These are phyloP conservation scores for Trichoderma sp. DNA, from an alignment of 2,329 filamentous ascomycete genomes.

Conservation along the genomic window DNA sequence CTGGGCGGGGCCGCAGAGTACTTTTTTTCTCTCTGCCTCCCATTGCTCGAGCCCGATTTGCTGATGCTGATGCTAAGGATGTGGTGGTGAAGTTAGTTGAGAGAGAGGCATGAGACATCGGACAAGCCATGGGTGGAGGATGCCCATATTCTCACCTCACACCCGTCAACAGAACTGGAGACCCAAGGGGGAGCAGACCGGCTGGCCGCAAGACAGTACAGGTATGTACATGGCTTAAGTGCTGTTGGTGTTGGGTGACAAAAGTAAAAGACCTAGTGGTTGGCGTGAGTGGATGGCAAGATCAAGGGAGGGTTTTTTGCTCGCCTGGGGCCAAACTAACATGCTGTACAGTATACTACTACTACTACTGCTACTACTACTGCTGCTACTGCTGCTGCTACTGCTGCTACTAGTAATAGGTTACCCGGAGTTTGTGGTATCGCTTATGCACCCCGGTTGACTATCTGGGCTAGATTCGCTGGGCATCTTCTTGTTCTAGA, in stretches of 20 bases:
- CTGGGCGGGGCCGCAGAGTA: conserved; percentile 1
- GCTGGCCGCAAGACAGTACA: too few relatives aligned
- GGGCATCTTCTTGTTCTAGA: not conserved
- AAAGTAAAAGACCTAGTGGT: not conserved
- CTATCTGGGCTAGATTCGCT: conserved; percentile 2
- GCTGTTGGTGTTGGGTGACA: not conserved
- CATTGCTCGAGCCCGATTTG: not conserved
- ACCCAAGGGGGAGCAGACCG: not conserved
- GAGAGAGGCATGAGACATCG: not conserved
- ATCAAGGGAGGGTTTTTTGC: not conserved
- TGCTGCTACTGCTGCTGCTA: too few relatives aligned
- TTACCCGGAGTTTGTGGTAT: not conserved
- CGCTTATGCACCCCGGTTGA: conserved; percentile 15
- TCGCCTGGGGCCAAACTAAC: not conserved
- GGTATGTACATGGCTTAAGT: not conserved
- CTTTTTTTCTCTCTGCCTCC: not conserved
- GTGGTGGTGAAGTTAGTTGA: not conserved
- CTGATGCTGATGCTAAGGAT: not conserved
- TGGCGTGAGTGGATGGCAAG: not conserved
- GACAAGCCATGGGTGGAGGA: not conserved
- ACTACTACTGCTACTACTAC: too few relatives aligned
- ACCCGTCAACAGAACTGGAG: not conserved
- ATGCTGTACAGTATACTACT: too few relatives aligned
- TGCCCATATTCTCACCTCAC: not conserved
- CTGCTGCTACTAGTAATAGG: too few relatives aligned